Evolutionary conservation across 2,329 filamentous ascomycete species (phyloP), one percentile per base, ranked within the genome.

Genomic region (Endothia cerciana): DNA sequence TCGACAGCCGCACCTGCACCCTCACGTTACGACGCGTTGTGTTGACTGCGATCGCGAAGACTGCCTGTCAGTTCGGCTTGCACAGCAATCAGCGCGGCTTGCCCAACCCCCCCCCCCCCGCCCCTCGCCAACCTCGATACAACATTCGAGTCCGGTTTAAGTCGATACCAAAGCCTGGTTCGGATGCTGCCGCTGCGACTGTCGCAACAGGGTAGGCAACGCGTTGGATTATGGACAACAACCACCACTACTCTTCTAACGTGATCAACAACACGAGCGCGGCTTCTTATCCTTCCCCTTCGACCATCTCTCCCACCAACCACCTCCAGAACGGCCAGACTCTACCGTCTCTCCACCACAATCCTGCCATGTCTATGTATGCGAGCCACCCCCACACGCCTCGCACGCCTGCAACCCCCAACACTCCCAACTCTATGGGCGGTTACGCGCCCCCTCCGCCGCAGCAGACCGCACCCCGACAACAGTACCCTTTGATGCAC

Each of bases 351-450:
- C 72, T 74, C 36, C 79, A 81, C 65, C 77, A 79, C 70, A 77
- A 78, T 70, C 76, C 78, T 70, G 77, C 79, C 70, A 83, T 85
- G 81, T 78, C 80, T 62, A 77, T 83, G 65, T 89, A 89, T 78
- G 83, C 83, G 66, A 86, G 79, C 73, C 84, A 87, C 75, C 83
- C 84, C 71, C 86, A 89, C 72, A 88, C 86, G 56, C 87, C 87
- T 70, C 82, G 86, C 73, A 88, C 86, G 28, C 84, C 86, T 57
- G 83, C 84, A n/a, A 88, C 87, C 19, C 86, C 87, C 45, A 87
- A 86, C 73, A 87, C 86, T 36, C 86, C 87, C 45, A 85, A 82
- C 65, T 84, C 85, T 45, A 82, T 87, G 80, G 79, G 81, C 19
- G 83, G 78, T 74, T 88, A 87, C 72, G 78, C 78, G 17, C 83